A percentile compares a stretch with the other conserved stretches of the same genome.
Evolutionary conservation across 495 filamentous ascomycete genomes (phyloP).

Genomic region (Astrothelium subdiscretum): DNA sequence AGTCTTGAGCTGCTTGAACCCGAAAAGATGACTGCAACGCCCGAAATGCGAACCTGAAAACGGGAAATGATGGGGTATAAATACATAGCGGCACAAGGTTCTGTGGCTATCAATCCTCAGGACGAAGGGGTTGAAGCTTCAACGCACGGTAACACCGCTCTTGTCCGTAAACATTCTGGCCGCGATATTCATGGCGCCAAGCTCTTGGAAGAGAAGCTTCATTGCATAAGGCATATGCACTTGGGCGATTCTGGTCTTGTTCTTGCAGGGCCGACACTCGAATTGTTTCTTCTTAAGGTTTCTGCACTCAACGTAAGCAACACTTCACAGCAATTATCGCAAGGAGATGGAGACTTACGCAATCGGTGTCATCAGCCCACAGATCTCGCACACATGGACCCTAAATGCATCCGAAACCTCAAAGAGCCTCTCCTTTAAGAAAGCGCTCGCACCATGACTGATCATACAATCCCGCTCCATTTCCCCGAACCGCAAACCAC

Average conservation of each 20-base stretch:
- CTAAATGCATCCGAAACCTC: slow-evolving; percentile 97
- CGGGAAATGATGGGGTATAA: too few species aligned
- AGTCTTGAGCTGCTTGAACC: background rate
- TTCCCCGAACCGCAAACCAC: slow-evolving; percentile 97
- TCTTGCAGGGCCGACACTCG: slow-evolving; percentile 94
- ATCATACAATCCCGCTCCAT: slow-evolving; percentile 99
- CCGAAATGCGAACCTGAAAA: too few species aligned
- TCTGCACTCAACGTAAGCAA: slow-evolving; percentile 38
- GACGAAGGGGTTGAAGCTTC: too few species aligned
- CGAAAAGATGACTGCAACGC: background rate
- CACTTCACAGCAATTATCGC: slow-evolving; percentile 7
- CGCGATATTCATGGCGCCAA: slow-evolving; percentile 96
- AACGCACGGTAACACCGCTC: slow-evolving; percentile 57
- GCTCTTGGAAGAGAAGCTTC: slow-evolving; percentile 96
- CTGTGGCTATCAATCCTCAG: too few species aligned
- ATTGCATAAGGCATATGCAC: slow-evolving; percentile 96
- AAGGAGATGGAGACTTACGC: slow-evolving; percentile 57
- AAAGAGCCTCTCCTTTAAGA: slow-evolving; percentile 94
- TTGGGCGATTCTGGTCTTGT: slow-evolving; percentile 96
- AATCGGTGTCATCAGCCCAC: slow-evolving; percentile 96
- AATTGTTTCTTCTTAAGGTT: slow-evolving; percentile 89
- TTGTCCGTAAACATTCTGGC: slow-evolving; percentile 88
- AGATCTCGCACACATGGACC: slow-evolving; percentile 97
- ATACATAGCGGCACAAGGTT: too few species aligned
- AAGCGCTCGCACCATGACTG: slow-evolving; percentile 87